Evolutionary conservation across 345 rosid species (phyloP).

Genomic region (Eucalyptus caleyi): DNA sequence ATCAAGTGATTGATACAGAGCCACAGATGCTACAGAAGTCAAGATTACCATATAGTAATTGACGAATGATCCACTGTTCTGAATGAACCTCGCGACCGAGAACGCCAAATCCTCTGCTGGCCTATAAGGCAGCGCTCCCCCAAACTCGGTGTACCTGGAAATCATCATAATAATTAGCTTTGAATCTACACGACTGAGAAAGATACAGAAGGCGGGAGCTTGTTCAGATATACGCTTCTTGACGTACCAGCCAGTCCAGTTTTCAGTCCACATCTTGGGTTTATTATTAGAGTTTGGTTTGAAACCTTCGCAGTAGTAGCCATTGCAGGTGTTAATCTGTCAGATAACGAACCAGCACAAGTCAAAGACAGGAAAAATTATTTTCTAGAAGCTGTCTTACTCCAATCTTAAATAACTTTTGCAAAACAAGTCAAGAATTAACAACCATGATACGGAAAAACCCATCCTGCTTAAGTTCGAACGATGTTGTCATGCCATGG

Average conservation of each 20-base stretch:
- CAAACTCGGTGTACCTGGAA: slow-evolving; percentile 24
- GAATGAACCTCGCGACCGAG: slow-evolving; percentile 32
- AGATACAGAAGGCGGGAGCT: neutral
- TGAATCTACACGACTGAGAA: neutral
- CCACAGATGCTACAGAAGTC: neutral
- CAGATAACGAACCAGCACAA: neutral
- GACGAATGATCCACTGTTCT: slow-evolving; percentile 25
- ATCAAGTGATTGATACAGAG: neutral
- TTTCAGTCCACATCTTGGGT: slow-evolving; percentile 91
- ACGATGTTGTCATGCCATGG: neutral
- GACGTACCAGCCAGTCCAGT: slow-evolving; percentile 69
- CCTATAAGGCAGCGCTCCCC: slow-evolving; percentile 28
- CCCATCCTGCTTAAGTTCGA: neutral
- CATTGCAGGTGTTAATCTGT: slow-evolving; percentile 82
- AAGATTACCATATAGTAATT: slow-evolving; percentile 29
- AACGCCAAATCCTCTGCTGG: slow-evolving; percentile 39
- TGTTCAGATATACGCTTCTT: neutral
- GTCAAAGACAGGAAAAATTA: neutral
- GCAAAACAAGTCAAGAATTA: neutral
- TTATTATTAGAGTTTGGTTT: slow-evolving; percentile 45
- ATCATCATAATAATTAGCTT: neutral
- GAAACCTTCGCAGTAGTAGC: slow-evolving; percentile 68
- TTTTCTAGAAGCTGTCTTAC: neutral
- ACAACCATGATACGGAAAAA: neutral
- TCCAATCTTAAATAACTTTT: neutral